Base-by-base conservation (phyloP, 75 land plant genomes). In the Isoetes taiwanensis region DNA sequence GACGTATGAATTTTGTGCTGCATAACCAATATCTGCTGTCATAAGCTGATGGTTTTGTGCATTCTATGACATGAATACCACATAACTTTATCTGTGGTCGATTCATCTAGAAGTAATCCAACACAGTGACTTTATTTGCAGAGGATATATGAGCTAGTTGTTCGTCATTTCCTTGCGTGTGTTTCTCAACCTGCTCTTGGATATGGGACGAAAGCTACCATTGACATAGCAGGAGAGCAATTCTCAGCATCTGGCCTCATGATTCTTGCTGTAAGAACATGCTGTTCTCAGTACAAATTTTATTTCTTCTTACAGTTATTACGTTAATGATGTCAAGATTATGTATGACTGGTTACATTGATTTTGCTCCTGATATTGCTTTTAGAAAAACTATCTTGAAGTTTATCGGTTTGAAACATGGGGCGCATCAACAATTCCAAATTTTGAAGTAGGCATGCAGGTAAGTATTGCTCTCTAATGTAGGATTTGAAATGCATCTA, bases 151-250 rank as follows among this genome's bases (percentile, higher is more conserved):
- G 97, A 91, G 69, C 75, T 91, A 34, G 97, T 91, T 64, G 94
- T 87, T 42, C 97, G 97, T 26, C 97, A 91, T 72, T 91, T 80
- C 54, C 78, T 91, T 30, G 97, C 97, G 24, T 91, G 97, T 62
- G 97, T 91, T 6, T 91, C 97, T 19, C 82, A 86, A 60, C 97
- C 97, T 43, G 97, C 97, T 2, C 76, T 91, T 12, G 97, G 97
- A 9, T 86, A 86, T 69, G 85, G 78, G 66, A 86, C 95, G 12
- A 79, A 67, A 33, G 95, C 91, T 31, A 80, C 79, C 58, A 77
- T 91, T 65, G 89, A 91, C 65, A 87, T 91, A 69, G 94, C 97
- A 48, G 97, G 97, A 56, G 97, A 91, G 67, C 31, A 41, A 43
- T 91, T 91, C 73, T 69, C 86, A 31, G 80, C 89, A 35, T 68